Conservation (phyloP, 75 land plant genomes). For the Cunninghamia lanceolata region DNA sequence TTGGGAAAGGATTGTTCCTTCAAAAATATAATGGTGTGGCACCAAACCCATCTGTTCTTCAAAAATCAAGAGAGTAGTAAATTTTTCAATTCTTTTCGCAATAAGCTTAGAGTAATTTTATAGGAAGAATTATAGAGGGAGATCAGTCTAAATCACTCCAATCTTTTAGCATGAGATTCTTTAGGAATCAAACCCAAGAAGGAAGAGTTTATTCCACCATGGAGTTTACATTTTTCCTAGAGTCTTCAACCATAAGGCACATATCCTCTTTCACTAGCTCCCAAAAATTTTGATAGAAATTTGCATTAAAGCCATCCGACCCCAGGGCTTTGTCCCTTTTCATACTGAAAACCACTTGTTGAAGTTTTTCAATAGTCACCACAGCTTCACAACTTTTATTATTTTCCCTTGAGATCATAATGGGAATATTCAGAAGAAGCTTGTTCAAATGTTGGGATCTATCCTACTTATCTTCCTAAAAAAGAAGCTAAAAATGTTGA, state of each 20-base stretch:
- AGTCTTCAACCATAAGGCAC: background rate
- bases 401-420: background rate
- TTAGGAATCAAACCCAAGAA: background rate
- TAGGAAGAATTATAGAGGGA: background rate
- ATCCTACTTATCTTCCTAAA: background rate
- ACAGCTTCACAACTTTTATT: background rate
- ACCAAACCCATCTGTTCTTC: background rate
- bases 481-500: background rate
- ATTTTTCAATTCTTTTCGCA: background rate
- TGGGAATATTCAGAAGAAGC: background rate
- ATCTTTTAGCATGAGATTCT: background rate
- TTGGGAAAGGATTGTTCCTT: background rate
- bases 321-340: background rate
- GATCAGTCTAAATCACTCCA: background rate
- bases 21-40: background rate
- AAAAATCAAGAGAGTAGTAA: background rate
- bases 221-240: background rate
- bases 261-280: background rate
- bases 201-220: background rate
- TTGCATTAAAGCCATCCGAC: background rate
- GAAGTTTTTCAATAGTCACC: background rate
- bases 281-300: background rate
- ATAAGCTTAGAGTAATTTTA: background rate
- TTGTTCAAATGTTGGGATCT: too few relatives aligned
- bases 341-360: background rate